Evolutionary conservation across 148 eudicot species (phyloP).

Genomic region (Limonium bicolor): DNA sequence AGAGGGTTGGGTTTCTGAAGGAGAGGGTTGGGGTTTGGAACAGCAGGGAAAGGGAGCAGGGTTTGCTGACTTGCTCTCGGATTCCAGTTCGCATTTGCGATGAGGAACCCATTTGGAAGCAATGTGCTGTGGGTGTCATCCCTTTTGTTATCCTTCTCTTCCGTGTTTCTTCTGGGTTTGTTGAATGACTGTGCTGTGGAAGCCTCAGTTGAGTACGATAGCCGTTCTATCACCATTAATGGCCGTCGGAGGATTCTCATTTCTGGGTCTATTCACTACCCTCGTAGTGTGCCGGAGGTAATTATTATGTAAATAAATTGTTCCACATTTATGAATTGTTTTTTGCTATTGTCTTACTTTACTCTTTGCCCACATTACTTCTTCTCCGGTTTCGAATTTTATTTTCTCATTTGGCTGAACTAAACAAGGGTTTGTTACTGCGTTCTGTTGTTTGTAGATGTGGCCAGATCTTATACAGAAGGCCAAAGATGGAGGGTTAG

Average conservation of each 20-base stretch:
- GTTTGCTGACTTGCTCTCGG: not conserved
- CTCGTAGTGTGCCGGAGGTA: constrained; percentile 95
- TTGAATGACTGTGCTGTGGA: constrained; percentile 20
- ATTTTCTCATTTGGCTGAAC: not conserved
- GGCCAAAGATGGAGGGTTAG: constrained; percentile 87
- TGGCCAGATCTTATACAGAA: constrained; percentile 94
- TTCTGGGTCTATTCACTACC: constrained; percentile 94
- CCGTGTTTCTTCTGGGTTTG: constrained; percentile 17
- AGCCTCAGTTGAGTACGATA: constrained; percentile 59
- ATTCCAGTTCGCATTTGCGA: not conserved
- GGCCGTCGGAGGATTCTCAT: constrained; percentile 71
- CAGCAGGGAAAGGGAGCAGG: not conserved
- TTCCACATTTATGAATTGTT: no score
- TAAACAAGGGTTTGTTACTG: not conserved
- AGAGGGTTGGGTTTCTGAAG: not conserved
- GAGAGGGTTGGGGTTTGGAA: not conserved
- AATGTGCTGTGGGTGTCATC: not conserved
- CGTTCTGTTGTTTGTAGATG: constrained; percentile 30
- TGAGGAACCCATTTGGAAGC: not conserved
- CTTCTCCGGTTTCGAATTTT: no score
- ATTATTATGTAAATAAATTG: not conserved
- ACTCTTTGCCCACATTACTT: no score
- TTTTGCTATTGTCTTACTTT: no score
- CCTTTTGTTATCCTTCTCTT: constrained; percentile 9
- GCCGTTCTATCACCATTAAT: constrained; percentile 53